Evolutionary conservation across 1,284 basidiomycete species (phyloP).

Genomic region (Cryptococcus hybrid): DNA sequence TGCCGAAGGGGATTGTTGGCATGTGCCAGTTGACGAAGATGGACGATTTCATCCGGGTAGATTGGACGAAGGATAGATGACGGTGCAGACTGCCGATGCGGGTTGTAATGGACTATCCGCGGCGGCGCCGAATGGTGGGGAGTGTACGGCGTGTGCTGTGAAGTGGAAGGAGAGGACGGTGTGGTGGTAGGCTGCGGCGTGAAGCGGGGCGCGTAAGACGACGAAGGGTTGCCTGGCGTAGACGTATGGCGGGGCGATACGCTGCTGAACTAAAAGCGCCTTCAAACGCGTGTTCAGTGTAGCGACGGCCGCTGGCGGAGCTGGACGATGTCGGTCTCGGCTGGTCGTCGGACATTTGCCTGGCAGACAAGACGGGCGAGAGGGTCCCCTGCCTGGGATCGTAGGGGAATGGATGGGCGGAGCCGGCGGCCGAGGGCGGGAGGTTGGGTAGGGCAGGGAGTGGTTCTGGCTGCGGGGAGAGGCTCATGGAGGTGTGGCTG

Average conservation of each 20-base stretch:
- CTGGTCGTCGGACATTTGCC: slow-evolving; percentile 18
- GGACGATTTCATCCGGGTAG: slow-evolving; percentile 26
- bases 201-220: background rate
- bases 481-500: slow-evolving; percentile 37
- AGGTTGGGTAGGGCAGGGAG: slow-evolving; percentile 19
- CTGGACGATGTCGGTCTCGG: slow-evolving; percentile 11
- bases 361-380: slow-evolving; percentile 20
- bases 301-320: slow-evolving; percentile 6
- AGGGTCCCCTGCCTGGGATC: slow-evolving; percentile 9
- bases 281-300: slow-evolving; percentile 3
- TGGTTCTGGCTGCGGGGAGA: slow-evolving; percentile 30
- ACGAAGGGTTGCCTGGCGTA: background rate
- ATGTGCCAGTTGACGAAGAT: slow-evolving; percentile 17
- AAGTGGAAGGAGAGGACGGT: slow-evolving; percentile 16
- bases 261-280: slow-evolving; percentile 5
- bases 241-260: background rate
- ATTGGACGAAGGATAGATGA: slow-evolving; percentile 23
- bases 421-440: slow-evolving; percentile 32
- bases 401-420: slow-evolving; percentile 19
- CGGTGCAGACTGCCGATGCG: slow-evolving; percentile 20
- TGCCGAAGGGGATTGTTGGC: slow-evolving; percentile 38
- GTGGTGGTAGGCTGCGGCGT: background rate
- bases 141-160: slow-evolving; percentile 15
- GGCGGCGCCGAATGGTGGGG: background rate
- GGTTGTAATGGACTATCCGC: slow-evolving; percentile 25